phyloP scores from a whole-genome alignment of 1,284 basidiomycete species.

The Moesziomyces globuligerus region DNA sequence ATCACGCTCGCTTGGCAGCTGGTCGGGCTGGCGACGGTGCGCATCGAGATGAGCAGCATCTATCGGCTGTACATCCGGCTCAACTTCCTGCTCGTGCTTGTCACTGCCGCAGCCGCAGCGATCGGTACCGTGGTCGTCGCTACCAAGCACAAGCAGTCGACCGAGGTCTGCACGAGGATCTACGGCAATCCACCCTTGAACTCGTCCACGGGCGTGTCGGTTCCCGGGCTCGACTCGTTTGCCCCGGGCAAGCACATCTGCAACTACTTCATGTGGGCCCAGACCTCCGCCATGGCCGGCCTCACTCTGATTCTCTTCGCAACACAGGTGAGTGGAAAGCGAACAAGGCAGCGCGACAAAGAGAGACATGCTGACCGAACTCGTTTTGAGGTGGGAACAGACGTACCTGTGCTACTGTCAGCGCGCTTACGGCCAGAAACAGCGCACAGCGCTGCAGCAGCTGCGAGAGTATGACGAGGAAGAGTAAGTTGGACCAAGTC shows the following conservation, averaged over 20 bases:
- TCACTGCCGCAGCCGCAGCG: slow-evolving; percentile 13
- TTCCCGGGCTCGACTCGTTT: slow-evolving; percentile 20
- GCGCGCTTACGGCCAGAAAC: slow-evolving; percentile 46
- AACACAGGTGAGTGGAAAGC: slow-evolving; percentile 37
- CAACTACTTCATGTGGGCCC: slow-evolving; percentile 44
- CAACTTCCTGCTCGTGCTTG: slow-evolving; percentile 40
- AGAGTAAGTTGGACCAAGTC: slow-evolving; percentile 31
- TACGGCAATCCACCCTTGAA: slow-evolving; percentile 48
- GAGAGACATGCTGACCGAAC: background rate
- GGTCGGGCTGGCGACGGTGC: slow-evolving; percentile 35
- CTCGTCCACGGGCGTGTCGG: slow-evolving; percentile 17
- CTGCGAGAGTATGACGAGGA: slow-evolving; percentile 16
- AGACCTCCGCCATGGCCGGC: slow-evolving; percentile 43
- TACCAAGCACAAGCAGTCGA: slow-evolving; percentile 32
- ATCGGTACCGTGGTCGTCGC: slow-evolving; percentile 34
- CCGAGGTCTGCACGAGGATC: slow-evolving; percentile 30
- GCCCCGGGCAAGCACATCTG: slow-evolving; percentile 43
- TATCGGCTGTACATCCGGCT: slow-evolving; percentile 49
- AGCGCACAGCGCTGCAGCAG: slow-evolving; percentile 26
- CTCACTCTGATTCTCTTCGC: slow-evolving; percentile 30
- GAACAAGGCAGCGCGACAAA: background rate
- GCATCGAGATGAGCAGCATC: slow-evolving; percentile 34
- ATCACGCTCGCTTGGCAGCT: slow-evolving; percentile 34
- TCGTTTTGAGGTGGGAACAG: slow-evolving; percentile 6
- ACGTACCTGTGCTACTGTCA: slow-evolving; percentile 48